Conservation (phyloP, 2,329 filamentous ascomycete species). For the Drechslera avenae region DNA sequence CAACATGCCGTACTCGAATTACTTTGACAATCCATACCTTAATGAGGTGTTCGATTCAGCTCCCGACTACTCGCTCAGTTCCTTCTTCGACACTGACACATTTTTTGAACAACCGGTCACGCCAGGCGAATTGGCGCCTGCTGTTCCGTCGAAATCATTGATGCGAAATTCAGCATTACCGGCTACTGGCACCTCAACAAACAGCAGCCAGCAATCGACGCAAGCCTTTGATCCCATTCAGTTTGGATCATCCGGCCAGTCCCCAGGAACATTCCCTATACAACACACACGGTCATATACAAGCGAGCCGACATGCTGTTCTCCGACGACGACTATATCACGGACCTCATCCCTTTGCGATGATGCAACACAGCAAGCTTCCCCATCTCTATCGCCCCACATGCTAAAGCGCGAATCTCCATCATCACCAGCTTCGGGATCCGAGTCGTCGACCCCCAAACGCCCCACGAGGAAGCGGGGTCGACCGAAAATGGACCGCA, state of each 20-base stretch:
- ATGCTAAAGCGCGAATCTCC: conserved; percentile 41
- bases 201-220: conserved; percentile 17
- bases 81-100: conserved; percentile 36
- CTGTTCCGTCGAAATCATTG: conserved; percentile 22
- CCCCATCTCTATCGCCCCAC: conserved; percentile 35
- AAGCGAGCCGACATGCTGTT: conserved; percentile 24
- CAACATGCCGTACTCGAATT: conserved; percentile 13
- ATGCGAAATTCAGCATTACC: conserved; percentile 24
- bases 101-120: conserved; percentile 35
- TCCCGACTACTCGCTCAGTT: conserved; percentile 33
- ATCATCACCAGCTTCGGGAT: conserved; percentile 21
- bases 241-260: conserved; percentile 27
- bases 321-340: conserved; percentile 28
- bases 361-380: conserved; percentile 31
- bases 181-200: conserved; percentile 18
- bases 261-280: conserved; percentile 27
- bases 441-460: conserved; percentile 31
- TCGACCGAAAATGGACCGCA: conserved; percentile 38
- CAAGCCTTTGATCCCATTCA: conserved; percentile 26
- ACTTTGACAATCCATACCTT: conserved; percentile 33
- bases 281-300: conserved; percentile 20
- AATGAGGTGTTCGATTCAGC: conserved; percentile 28
- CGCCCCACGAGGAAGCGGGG: conserved; percentile 40
- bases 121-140: conserved; percentile 26
- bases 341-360: conserved; percentile 44